These are phyloP conservation scores for Silene vulgaris DNA, from an alignment of 179 eudicot species.

Conservation along the genomic window DNA sequence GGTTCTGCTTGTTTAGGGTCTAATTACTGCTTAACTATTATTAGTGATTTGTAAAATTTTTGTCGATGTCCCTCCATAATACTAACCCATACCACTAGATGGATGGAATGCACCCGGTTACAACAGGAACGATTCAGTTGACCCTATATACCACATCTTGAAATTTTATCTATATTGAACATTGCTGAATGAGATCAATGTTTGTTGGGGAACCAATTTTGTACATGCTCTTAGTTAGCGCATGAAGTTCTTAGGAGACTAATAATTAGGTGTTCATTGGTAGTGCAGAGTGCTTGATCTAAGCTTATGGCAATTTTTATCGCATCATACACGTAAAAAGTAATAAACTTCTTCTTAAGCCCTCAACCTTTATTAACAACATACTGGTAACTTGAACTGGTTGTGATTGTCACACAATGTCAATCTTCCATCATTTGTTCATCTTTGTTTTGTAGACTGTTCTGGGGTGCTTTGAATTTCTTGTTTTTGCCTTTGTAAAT, in stretches of 20 bases:
- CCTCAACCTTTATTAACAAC: slow-evolving; percentile 7
- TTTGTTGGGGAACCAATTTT: not conserved
- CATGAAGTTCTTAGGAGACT: slow-evolving; percentile 9
- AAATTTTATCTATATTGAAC: not conserved
- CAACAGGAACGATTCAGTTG: not conserved
- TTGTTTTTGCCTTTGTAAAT: not conserved
- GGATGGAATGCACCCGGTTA: not conserved
- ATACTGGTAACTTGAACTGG: not conserved
- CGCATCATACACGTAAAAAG: not conserved
- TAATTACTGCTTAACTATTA: not conserved
- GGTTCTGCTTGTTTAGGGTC: not conserved
- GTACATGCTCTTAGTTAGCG: not conserved
- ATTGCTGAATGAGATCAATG: not conserved
- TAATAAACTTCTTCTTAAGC: not conserved
- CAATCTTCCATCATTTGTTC: not conserved
- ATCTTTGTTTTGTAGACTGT: not conserved
- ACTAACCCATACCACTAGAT: not conserved
- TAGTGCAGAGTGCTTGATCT: not conserved
- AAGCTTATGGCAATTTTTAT: not conserved
- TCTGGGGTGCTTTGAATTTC: not conserved
- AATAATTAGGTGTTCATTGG: not conserved
- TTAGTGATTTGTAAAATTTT: not conserved
- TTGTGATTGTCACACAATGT: not conserved
- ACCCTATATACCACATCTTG: not conserved
- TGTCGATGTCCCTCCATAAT: not conserved